phyloP scores from a whole-genome alignment of 78 protist genomes.

The Anaeramoeba ignava region DNA sequence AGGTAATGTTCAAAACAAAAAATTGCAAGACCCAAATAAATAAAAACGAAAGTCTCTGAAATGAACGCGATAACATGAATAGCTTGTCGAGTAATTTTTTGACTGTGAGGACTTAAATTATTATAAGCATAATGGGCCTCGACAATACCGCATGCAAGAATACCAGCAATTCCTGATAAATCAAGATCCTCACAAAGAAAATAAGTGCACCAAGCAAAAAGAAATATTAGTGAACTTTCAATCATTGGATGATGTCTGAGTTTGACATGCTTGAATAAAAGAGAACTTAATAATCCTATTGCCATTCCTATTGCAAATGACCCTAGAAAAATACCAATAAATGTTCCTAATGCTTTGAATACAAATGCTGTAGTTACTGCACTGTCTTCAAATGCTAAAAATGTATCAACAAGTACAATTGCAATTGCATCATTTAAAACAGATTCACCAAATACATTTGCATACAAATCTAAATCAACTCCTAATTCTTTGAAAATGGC shows the following conservation, averaged over 20 bases:
- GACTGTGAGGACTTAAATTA: constrained; percentile 32
- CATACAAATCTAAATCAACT: neutral
- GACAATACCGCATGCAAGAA: constrained; percentile 45
- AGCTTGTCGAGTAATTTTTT: too few relatives aligned
- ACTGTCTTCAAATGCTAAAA: neutral
- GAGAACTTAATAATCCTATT: constrained; percentile 15
- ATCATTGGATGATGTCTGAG: neutral
- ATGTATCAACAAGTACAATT: neutral
- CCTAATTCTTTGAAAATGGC: neutral
- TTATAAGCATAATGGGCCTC: constrained; percentile 37
- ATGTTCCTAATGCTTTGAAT: constrained; percentile 12
- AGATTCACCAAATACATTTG: constrained; percentile 7
- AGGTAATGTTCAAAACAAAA: neutral
- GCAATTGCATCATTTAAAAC: constrained; percentile 12
- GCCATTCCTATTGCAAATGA: constrained; percentile 34
- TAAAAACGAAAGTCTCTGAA: constrained; percentile 47
- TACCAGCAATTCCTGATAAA: constrained; percentile 43
- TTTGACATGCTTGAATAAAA: constrained; percentile 19
- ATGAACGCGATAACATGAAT: constrained; percentile 35
- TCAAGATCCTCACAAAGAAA: constrained; percentile 15
- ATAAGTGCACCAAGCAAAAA: constrained; percentile 14
- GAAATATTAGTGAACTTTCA: neutral
- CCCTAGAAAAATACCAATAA: constrained; percentile 35
- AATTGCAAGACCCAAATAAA: constrained; percentile 40
- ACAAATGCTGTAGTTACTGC: neutral